Percentiles rank a stretch among this genome's conserved stretches.
Conservation (phyloP, 1,284 basidiomycete species). For the Naganishia sp. region DNA sequence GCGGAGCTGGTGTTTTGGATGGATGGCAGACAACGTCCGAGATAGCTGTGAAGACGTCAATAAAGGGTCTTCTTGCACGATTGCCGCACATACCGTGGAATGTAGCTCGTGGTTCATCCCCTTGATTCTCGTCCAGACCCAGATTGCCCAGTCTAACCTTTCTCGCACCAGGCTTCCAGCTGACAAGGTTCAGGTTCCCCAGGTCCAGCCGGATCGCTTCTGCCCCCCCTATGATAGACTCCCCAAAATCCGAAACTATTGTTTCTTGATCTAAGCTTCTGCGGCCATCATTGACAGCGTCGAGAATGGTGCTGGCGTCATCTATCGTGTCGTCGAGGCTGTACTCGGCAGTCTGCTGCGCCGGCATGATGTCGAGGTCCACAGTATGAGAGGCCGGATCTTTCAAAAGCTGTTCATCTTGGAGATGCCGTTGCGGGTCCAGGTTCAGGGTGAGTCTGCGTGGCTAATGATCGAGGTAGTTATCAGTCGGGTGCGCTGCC, state of each 20-base stretch:
- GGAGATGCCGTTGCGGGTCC: too few species aligned
- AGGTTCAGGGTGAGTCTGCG: too few species aligned
- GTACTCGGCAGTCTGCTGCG: background rate
- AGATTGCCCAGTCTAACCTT: constrained; percentile 5
- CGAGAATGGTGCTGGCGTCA: constrained; percentile 20
- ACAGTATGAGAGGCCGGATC: background rate
- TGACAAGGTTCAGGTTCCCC: constrained; percentile 47
- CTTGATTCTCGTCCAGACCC: background rate
- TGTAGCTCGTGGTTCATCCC: constrained; percentile 1
- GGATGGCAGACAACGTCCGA: constrained; percentile 81
- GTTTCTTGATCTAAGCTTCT: constrained; percentile 1
- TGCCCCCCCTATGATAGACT: background rate
- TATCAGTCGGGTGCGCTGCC: too few species aligned
- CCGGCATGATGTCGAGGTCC: background rate
- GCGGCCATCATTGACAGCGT: constrained; percentile 1
- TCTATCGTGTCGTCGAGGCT: constrained; percentile 13
- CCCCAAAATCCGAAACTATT: constrained; percentile 9
- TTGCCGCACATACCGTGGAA: constrained; percentile 2
- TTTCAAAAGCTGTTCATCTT: too few species aligned
- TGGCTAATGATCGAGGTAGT: too few species aligned
- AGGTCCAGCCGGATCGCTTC: constrained; percentile 36
- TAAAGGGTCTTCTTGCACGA: background rate
- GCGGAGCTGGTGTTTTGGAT: constrained; percentile 76
- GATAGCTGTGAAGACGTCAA: constrained; percentile 57
- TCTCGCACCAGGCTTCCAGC: constrained; percentile 45